Conservation (phyloP, 768 basidiomycete genomes). For the Pulveroboletus sp. region DNA sequence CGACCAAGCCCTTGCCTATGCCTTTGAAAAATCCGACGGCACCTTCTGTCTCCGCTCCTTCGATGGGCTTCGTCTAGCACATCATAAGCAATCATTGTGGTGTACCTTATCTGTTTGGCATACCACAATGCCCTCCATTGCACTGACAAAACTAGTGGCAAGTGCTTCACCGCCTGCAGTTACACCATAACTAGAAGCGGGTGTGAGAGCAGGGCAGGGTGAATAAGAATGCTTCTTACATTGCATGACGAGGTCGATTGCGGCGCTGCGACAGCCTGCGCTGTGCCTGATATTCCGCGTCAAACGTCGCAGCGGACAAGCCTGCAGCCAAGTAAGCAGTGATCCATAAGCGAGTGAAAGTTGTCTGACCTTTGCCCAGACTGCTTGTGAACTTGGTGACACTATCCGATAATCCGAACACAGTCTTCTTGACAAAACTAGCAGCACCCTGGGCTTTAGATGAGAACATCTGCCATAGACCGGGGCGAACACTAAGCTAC, state of each 20-base stretch:
- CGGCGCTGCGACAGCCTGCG: constrained; percentile 84
- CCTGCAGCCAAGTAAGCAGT: constrained; percentile 42
- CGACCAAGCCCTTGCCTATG: constrained; percentile 92
- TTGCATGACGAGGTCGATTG: constrained; percentile 93
- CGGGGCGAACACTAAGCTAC: constrained; percentile 33
- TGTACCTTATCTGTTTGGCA: constrained; percentile 19
- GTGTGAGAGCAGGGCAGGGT: background rate
- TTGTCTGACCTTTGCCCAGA: constrained; percentile 78
- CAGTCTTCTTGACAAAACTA: constrained; percentile 97
- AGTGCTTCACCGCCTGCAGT: constrained; percentile 92
- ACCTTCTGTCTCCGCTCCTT: constrained; percentile 92
- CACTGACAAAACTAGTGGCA: constrained; percentile 90
- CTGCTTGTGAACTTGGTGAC: constrained; percentile 98
- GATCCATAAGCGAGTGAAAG: background rate
- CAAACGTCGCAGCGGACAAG: constrained; percentile 93
- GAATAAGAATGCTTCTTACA: constrained; percentile 43
- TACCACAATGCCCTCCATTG: constrained; percentile 92
- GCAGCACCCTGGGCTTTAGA: constrained; percentile 72
- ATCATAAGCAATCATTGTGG: constrained; percentile 1
- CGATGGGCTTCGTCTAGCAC: constrained; percentile 86
- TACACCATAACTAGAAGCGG: constrained; percentile 74
- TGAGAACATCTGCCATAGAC: constrained; percentile 11
- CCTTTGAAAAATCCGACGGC: constrained; percentile 98
- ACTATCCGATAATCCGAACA: constrained; percentile 93
- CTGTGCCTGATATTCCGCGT: constrained; percentile 90